These are phyloP conservation scores for Apiospora koreana DNA, from an alignment of 2,329 filamentous ascomycete genomes.

Conservation along the genomic window DNA sequence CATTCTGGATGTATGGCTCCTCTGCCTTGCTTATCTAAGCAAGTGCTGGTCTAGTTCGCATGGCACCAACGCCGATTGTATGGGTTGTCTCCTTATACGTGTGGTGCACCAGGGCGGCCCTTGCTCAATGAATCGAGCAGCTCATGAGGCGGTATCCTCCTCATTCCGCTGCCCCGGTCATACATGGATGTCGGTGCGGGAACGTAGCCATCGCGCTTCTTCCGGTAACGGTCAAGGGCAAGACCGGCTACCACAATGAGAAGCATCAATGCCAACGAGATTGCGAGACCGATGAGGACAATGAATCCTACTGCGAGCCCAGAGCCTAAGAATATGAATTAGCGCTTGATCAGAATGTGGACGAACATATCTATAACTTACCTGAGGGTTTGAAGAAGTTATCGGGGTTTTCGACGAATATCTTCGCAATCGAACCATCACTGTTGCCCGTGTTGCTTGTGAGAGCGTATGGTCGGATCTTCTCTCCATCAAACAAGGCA, in stretches of 20 bases:
- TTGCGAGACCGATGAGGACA: conserved; percentile 78
- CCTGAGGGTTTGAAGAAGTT: conserved; percentile 69
- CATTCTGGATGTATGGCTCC: neutral
- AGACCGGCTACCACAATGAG: conserved; percentile 76
- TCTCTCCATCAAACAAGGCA: conserved; percentile 82
- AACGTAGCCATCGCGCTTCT: conserved; percentile 76
- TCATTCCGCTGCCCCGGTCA: conserved; percentile 59
- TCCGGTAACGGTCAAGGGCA: conserved; percentile 72
- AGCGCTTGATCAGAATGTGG: conserved; percentile 10
- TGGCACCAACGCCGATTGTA: neutral
- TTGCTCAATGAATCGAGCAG: conserved; percentile 56
- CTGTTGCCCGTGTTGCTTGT: conserved; percentile 67
- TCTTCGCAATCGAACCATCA: conserved; percentile 72
- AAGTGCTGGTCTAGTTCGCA: neutral
- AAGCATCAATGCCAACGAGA: conserved; percentile 76
- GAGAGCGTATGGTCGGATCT: conserved; percentile 77
- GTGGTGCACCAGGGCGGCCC: conserved; percentile 49
- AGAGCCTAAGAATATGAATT: conserved; percentile 38
- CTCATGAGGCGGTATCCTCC: conserved; percentile 62
- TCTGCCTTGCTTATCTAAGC: neutral
- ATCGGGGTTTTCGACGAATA: conserved; percentile 77
- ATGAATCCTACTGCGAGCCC: conserved; percentile 74
- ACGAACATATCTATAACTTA: conserved; percentile 42
- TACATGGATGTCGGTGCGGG: conserved; percentile 72
- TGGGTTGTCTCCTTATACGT: conserved; percentile 41